Evolutionary conservation across 345 rosid genomes (phyloP).

Genomic region (Passiflora organensis): DNA sequence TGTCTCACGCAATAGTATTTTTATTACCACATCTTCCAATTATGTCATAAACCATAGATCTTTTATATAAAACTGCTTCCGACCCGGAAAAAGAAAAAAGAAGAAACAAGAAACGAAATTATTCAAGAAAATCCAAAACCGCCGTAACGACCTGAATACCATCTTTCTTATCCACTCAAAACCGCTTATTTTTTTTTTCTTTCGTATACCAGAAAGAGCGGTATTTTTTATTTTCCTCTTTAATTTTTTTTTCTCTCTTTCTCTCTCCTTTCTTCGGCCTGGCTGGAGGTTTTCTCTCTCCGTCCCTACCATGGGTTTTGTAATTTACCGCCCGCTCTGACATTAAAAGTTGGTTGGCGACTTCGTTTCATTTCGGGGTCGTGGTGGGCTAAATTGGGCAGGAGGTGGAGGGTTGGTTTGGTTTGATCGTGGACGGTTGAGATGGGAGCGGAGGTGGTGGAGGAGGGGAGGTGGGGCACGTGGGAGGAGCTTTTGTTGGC

Average conservation of each 20-base stretch:
- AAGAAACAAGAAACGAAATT: background rate
- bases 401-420: background rate
- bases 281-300: too few species aligned
- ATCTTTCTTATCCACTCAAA: constrained; percentile 4
- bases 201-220: too few species aligned
- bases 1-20: constrained; percentile 29
- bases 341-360: background rate
- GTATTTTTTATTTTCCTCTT: constrained; percentile 13
- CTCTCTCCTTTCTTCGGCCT: background rate
- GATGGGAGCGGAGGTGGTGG: constrained; percentile 31
- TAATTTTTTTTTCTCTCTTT: background rate
- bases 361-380: background rate
- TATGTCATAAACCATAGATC: background rate
- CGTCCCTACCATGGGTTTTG: background rate
- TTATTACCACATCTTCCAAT: background rate
- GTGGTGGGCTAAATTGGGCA: constrained; percentile 7
- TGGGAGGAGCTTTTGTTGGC: constrained; percentile 91
- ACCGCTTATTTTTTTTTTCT: too few species aligned
- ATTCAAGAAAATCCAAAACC: background rate
- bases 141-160: background rate
- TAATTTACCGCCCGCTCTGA: background rate
- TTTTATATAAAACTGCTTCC: too few species aligned
- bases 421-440: constrained; percentile 10
- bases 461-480: constrained; percentile 60
- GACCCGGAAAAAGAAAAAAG: background rate